Evolutionary conservation across 1,139 yeast species (phyloP), one percentile per base, ranked within the genome.

Genomic region (Yamadazyma friedrichii): DNA sequence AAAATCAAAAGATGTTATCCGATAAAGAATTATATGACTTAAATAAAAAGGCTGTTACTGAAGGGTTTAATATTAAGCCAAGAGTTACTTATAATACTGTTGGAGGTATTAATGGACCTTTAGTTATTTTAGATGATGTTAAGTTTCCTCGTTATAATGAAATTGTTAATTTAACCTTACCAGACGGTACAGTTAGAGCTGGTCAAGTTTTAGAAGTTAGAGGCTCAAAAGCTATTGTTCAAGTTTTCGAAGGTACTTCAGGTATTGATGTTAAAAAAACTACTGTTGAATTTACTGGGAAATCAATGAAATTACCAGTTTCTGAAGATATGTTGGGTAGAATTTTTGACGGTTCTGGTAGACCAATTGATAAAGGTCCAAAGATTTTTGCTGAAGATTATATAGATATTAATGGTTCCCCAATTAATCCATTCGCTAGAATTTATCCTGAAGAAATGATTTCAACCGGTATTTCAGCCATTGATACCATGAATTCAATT

Each of bases 381-480:
- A 87, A 87, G 68, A 96, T 93, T 44, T 86, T 93, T 62, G 98
- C 99, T 41, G 99, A 93, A 68, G 99, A 93, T 65, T 93, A 88
- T 66, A 76, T 94, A 66, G 99, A 93, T 66, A 94, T 93, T 61
- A 93, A 93, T 64, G 99, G 99, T 46, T 89, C 98, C 33, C 98
- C 99, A 58, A 93, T 93, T 65, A 93, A 93, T 64, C 99, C 99
- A 39, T 93, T 71, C 65, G 95, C 97, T 38, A 94, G 99, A 74
- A 93, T 93, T 55, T 93, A 94, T 63, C 99, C 99, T 17, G 98
- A 93, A 74, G 99, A 93, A 76, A 93, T 93, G 98, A 93, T 93
- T 58, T 89, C 97, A 42, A 93, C 98, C 22, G 99, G 99, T 79
- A 78, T 93, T 52, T 89, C 97, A 38, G 96, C 98, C 37, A 94